A percentile compares a stretch with the other conserved stretches of the same genome.
Conservation (phyloP, 257 asterid species). For the Rhazya stricta region DNA sequence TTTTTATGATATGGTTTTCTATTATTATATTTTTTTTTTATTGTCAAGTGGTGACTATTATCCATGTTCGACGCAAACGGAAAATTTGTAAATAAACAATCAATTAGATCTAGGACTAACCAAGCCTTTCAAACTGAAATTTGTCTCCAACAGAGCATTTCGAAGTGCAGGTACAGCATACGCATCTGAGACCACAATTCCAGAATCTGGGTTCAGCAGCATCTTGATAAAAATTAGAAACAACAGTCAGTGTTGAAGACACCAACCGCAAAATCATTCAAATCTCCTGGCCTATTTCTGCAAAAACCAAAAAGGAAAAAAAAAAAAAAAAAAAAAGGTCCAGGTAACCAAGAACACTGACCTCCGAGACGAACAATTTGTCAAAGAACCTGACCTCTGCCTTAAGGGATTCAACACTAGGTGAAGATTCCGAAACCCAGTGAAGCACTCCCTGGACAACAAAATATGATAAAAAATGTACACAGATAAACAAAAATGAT, state of each 20-base stretch:
- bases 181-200: slow-evolving; percentile 55
- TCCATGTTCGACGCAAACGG: neutral
- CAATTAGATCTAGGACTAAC: slow-evolving; percentile 31
- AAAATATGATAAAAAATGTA: slow-evolving; percentile 8
- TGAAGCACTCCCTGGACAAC: slow-evolving; percentile 83
- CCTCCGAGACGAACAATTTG: slow-evolving; percentile 87
- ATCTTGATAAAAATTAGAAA: no score
- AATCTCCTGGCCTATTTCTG: neutral
- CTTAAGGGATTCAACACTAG: slow-evolving; percentile 64
- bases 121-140: slow-evolving; percentile 95
- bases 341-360: slow-evolving; percentile 22
- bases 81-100: neutral
- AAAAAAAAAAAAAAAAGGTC: no score
- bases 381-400: slow-evolving; percentile 83
- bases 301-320: no score
- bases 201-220: slow-evolving; percentile 80
- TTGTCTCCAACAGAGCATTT: slow-evolving; percentile 61
- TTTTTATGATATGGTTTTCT: no score
- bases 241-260: no score
- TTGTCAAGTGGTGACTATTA: neutral
- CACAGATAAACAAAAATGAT: neutral
- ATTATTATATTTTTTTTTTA: neutral
- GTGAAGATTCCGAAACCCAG: slow-evolving; percentile 81
- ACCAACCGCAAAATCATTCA: neutral
- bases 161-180: slow-evolving; percentile 63